Base-by-base conservation (phyloP, 225 moss, liverwort and hornwort species). In the Thuidium tamariscinum region DNA sequence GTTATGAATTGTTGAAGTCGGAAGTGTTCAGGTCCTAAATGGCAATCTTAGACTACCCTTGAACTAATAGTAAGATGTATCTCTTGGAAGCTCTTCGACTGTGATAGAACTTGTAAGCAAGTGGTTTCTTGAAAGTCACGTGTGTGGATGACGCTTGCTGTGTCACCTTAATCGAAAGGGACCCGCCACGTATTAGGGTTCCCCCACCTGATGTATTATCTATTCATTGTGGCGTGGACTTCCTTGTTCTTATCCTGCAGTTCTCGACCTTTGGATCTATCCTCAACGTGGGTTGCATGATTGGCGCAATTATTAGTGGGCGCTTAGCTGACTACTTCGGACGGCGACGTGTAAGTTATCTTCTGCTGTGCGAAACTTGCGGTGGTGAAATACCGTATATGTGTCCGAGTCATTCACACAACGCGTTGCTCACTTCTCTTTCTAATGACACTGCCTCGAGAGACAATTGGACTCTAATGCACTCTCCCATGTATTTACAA, bases 261-360 rank as follows among this genome's bases (percentile, higher is more conserved):
- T 97, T 95, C 78, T 97, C 96, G 49, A 92, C 95, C 46, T 95
- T 97, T 87, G 96, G 96, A 52, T 97, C 96, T 5, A 93, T 97
- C 67, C 85, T 97, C 23, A 95, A 93, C 25, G 85, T 97, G 82
- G 96, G 96, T 69, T 94, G 94, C 64, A 97, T 97, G 96, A 26
- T 92, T 72, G 96, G 96, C 72, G 93, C 95, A 59, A 86, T 93
- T 75, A 10, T 91, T 15, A 97, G 96, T 66, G 96, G 96, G 73
- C 84, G 83, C 76, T 90, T 91, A 80, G 94, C 94, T 79, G 96
- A 95, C 70, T 91, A 86, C 87, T 79, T 94, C 64, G 96, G 96
- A 41, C 93, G 96, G 64, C 94, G 88, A 87, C 90, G 92, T 80
- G 96, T 95, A 84, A 93, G 96, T 89, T 42, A 20, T 56, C 36